Evolutionary conservation across 257 asterid species (phyloP), one percentile per base, ranked within the genome.

Genomic region (Misopates orontium): DNA sequence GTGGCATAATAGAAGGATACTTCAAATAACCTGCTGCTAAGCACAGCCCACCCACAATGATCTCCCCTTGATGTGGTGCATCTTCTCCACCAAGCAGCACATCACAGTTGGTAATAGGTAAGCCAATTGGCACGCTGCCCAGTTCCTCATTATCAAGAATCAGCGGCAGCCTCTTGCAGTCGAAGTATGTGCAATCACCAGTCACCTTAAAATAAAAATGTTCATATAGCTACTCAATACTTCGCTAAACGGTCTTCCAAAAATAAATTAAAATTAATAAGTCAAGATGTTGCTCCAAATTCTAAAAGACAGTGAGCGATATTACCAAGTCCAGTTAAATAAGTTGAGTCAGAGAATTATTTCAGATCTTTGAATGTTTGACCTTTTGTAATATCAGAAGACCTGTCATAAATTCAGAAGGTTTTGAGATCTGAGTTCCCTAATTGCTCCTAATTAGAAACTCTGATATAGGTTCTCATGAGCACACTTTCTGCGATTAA

Each of bases 171-270:
- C 81, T 75, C 74, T 76, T 84, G 94, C 97, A 93, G 76, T 93
- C 95, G 75, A 93, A 93, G 79, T 85, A 89, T 36, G 96, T 87
- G 81, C 98, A 93, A 67, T 93, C 98, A 23, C 98, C 98, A 58
- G 97, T 72, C 69, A 93, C 97, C 97, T 92, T 71, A 45, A 79
- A 56, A 59, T 44, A 25, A 62, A 68, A 42, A 50, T 51, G 51
- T 64, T 62, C 47, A 63, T 48, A 36, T 53, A 20, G 64, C 65
- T 20, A 73, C 24, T 64, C 59, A 25, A 52, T 55, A 63, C 25
- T 13, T 55, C 32, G 31, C 42, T 47, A 67, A 60, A 53, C 8
- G 40, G 55, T 40, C 58, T 45, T 45, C 4, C 51, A 45, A 45
- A n/a, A 14, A 45, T 5, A 14, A 45, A 4, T 14, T 2, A 61